phyloP scores from a whole-genome alignment of 345 rosid species.

The Cardamine resedifolia region DNA sequence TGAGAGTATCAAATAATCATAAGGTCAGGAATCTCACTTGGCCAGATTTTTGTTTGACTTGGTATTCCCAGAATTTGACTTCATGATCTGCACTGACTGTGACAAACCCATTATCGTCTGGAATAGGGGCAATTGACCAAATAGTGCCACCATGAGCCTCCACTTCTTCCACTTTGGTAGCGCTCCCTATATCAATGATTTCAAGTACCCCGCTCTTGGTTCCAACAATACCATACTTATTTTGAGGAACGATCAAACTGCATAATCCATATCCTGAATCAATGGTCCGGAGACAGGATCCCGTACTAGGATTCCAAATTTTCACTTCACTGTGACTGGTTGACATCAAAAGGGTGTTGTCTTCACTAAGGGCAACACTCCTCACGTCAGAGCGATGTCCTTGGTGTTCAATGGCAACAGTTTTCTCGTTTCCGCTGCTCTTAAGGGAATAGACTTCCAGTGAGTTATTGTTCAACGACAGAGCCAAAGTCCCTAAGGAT shows the following conservation, averaged over 20 bases:
- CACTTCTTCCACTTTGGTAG: constrained; percentile 63
- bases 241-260: constrained; percentile 82
- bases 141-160: constrained; percentile 93
- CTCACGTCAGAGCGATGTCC: constrained; percentile 97
- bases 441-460: constrained; percentile 81
- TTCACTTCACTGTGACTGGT: constrained; percentile 91
- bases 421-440: constrained; percentile 48
- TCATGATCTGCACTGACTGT: constrained; percentile 97
- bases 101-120: constrained; percentile 78
- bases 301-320: constrained; percentile 96
- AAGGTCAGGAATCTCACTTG: constrained; percentile 48
- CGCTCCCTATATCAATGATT: constrained; percentile 84
- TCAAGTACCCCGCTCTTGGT: constrained; percentile 87
- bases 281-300: constrained; percentile 88
- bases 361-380: constrained; percentile 85
- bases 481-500: constrained; percentile 65
- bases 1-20: constrained; percentile 7
- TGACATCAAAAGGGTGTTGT: constrained; percentile 86
- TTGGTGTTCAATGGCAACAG: constrained; percentile 73
- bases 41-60: constrained; percentile 59
- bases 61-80: constrained; percentile 92
- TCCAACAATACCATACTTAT: constrained; percentile 84
- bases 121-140: constrained; percentile 68
- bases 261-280: constrained; percentile 92
- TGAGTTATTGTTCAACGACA: constrained; percentile 84